These are phyloP conservation scores for Calonectria henricotiae DNA, from an alignment of 2,329 filamentous ascomycete genomes.

Conservation along the genomic window DNA sequence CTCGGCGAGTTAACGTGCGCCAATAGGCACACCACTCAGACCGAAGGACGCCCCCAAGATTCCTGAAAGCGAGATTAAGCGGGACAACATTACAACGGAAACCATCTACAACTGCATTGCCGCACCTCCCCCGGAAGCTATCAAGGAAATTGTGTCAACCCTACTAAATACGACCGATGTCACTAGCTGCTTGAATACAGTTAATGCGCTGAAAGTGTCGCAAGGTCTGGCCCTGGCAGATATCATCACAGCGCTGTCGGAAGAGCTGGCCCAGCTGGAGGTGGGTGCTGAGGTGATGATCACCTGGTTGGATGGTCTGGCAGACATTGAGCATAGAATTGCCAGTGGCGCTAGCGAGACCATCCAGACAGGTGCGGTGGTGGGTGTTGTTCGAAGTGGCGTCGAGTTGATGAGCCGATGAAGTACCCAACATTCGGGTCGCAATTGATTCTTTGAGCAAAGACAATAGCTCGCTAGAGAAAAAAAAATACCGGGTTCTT, in stretches of 20 bases:
- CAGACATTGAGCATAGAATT: slow-evolving; percentile 93
- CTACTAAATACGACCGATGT: slow-evolving; percentile 90
- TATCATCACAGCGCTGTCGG: slow-evolving; percentile 88
- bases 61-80: slow-evolving; percentile 76
- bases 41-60: slow-evolving; percentile 73
- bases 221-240: slow-evolving; percentile 94
- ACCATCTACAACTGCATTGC: slow-evolving; percentile 99
- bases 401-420: slow-evolving; percentile 77
- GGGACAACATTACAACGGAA: slow-evolving; percentile 88
- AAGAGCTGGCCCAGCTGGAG: slow-evolving; percentile 86
- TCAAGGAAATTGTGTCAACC: slow-evolving; percentile 86
- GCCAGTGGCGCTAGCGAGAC: slow-evolving; percentile 89
- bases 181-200: slow-evolving; percentile 88
- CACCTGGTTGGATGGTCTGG: slow-evolving; percentile 90
- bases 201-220: slow-evolving; percentile 88
- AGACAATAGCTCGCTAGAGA: background rate
- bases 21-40: slow-evolving; percentile 77
- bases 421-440: slow-evolving; percentile 1
- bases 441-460: background rate
- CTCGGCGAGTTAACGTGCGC: slow-evolving; percentile 32
- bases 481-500: background rate
- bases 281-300: slow-evolving; percentile 91
- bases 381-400: slow-evolving; percentile 89
- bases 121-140: slow-evolving; percentile 91
- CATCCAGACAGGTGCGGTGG: slow-evolving; percentile 93